Evolutionary conservation across 306 rosid species (phyloP).

Genomic region (Sicyos edulis): DNA sequence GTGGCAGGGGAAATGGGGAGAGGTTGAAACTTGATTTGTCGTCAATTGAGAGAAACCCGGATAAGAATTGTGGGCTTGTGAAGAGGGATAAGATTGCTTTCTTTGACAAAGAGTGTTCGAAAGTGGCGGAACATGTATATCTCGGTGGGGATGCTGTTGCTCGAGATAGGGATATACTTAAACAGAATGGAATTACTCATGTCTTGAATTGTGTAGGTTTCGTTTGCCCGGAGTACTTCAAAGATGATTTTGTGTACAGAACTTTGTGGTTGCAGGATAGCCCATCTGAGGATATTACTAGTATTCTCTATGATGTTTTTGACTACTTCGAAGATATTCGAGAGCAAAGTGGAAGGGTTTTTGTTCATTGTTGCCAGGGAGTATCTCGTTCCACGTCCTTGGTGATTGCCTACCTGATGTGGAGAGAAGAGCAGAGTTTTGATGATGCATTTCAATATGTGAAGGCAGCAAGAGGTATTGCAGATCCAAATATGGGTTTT

Average conservation of each 20-base stretch:
- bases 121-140: conserved; percentile 86
- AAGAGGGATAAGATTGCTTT: conserved; percentile 96
- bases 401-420: conserved; percentile 96
- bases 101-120: conserved; percentile 93
- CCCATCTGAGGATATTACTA: conserved; percentile 95
- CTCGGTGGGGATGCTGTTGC: conserved; percentile 99
- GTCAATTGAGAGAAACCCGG: conserved; percentile 70
- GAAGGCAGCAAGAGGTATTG: conserved; percentile 96
- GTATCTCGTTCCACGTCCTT: conserved; percentile 94
- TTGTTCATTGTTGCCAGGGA: conserved; percentile 98
- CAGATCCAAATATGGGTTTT: conserved; percentile 98
- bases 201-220: conserved; percentile 93
- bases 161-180: conserved; percentile 74
- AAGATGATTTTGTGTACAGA: conserved; percentile 78
- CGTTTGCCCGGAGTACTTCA: conserved; percentile 92
- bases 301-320: conserved; percentile 88
- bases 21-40: conserved; percentile 95
- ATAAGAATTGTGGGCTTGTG: conserved; percentile 78
- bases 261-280: conserved; percentile 97
- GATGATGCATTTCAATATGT: conserved; percentile 99
- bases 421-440: conserved; percentile 99
- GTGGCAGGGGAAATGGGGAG: conserved; percentile 70
- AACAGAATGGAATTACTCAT: conserved; percentile 82
- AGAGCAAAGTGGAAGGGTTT: conserved; percentile 79
- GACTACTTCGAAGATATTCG: conserved; percentile 98